phyloP scores from a whole-genome alignment of 148 eudicot species.

The Euryodendron excelsum region DNA sequence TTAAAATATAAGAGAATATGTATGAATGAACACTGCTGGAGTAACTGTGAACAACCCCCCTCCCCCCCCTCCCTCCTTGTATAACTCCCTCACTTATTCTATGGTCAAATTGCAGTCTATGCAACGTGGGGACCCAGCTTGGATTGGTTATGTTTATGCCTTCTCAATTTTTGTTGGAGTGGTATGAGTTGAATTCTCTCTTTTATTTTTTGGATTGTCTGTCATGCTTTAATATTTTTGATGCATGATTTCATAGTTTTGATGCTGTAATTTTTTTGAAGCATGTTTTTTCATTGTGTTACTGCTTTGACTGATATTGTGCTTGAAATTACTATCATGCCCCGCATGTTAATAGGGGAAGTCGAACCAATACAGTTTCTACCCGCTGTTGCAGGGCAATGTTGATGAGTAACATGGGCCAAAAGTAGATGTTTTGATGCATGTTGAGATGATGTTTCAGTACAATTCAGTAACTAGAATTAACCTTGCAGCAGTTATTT shows the following conservation, averaged over 20 bases:
- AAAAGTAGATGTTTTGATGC: background rate
- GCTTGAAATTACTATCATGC: background rate
- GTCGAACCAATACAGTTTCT: background rate
- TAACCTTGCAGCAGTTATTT: too few relatives aligned
- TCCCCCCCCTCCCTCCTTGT: too few relatives aligned
- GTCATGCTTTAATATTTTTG: background rate
- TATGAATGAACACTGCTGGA: background rate
- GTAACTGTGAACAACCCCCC: background rate
- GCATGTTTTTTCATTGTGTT: background rate
- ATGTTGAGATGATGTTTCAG: background rate
- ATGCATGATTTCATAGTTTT: background rate
- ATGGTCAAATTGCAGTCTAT: slow-evolving; percentile 65
- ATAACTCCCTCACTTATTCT: background rate
- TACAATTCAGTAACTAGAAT: background rate
- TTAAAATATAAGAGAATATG: background rate
- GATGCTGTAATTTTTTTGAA: background rate
- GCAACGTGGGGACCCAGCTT: slow-evolving; percentile 91
- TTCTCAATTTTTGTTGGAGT: slow-evolving; percentile 88
- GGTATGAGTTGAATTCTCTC: slow-evolving; percentile 50
- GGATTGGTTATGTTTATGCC: slow-evolving; percentile 90
- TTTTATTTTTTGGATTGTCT: slow-evolving; percentile 8
- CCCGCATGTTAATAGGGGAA: background rate
- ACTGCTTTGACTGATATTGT: background rate
- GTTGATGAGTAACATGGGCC: background rate
- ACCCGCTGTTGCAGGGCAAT: background rate